phyloP scores from a whole-genome alignment of 306 rosid genomes.

The Urtica urens region DNA sequence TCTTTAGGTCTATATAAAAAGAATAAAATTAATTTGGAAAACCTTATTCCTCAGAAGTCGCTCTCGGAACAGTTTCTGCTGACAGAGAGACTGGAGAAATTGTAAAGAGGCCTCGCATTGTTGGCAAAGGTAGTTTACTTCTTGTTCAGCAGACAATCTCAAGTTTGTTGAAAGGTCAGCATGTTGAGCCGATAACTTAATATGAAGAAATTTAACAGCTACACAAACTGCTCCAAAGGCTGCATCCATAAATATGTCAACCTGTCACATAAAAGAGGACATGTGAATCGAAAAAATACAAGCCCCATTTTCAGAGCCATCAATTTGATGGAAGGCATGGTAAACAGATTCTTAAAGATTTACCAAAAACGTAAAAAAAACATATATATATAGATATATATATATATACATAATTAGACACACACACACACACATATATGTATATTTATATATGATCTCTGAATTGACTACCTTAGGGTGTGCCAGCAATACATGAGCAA shows the following conservation, averaged over 20 bases:
- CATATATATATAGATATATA: no score
- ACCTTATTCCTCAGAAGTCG: slow-evolving; percentile 85
- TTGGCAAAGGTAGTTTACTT: slow-evolving; percentile 61
- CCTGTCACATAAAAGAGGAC: slow-evolving; percentile 36
- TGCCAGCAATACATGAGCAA: slow-evolving; percentile 68
- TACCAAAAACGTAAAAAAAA: slow-evolving; percentile 10
- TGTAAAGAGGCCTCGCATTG: slow-evolving; percentile 96
- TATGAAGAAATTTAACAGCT: slow-evolving; percentile 52
- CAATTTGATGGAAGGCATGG: slow-evolving; percentile 11
- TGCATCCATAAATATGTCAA: slow-evolving; percentile 86
- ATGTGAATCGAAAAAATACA: neutral
- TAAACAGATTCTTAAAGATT: slow-evolving; percentile 5
- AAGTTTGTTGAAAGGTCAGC: slow-evolving; percentile 26
- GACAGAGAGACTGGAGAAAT: slow-evolving; percentile 77
- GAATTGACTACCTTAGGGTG: slow-evolving; percentile 96
- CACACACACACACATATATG: no score
- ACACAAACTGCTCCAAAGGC: slow-evolving; percentile 76
- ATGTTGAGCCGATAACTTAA: slow-evolving; percentile 35
- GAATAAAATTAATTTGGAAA: slow-evolving; percentile 16
- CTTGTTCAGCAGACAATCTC: slow-evolving; percentile 39
- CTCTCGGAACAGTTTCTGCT: slow-evolving; percentile 76
- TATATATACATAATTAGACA: no score
- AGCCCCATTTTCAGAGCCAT: slow-evolving; percentile 11
- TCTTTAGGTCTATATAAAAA: no score
- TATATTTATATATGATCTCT: no score